Conservation (phyloP, 106 monocot genomes). For the Dioscorea zingiberensis region DNA sequence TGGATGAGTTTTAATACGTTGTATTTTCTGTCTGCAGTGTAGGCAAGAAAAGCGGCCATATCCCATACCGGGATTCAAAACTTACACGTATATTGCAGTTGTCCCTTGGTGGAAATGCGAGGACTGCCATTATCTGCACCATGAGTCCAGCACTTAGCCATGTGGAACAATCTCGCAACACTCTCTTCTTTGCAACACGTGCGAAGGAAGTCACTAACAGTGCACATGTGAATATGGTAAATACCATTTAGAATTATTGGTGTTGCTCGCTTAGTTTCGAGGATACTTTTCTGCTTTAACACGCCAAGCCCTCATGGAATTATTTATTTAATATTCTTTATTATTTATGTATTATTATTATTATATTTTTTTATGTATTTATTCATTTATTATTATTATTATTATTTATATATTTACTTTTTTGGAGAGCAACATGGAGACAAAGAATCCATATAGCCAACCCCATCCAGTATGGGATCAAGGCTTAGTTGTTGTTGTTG, state of each 20-base stretch:
- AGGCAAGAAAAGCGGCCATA: slow-evolving; percentile 74
- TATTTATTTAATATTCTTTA: too few relatives aligned
- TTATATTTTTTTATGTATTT: too few relatives aligned
- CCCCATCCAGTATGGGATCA: too few relatives aligned
- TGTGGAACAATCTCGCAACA: slow-evolving; percentile 95
- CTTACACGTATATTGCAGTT: slow-evolving; percentile 88
- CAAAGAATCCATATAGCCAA: too few relatives aligned
- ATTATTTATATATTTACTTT: too few relatives aligned
- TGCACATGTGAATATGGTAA: slow-evolving; percentile 93
- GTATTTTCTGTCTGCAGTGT: slow-evolving; percentile 28
- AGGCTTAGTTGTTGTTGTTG: too few relatives aligned
- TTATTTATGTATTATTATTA: too few relatives aligned
- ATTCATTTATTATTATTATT: too few relatives aligned
- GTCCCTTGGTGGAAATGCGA: slow-evolving; percentile 91
- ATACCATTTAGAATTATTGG: background rate
- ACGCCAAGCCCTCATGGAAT: too few relatives aligned
- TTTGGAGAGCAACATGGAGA: too few relatives aligned
- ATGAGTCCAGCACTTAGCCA: slow-evolving; percentile 88
- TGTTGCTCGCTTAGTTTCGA: background rate
- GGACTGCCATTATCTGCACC: slow-evolving; percentile 95
- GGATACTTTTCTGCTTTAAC: too few relatives aligned
- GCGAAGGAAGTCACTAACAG: slow-evolving; percentile 90
- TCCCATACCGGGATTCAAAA: slow-evolving; percentile 97
- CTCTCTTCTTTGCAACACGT: slow-evolving; percentile 85
- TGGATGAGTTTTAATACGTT: too few relatives aligned